Evolutionary conservation across 257 asterid species (phyloP).

Genomic region (Solanum lignicaule): DNA sequence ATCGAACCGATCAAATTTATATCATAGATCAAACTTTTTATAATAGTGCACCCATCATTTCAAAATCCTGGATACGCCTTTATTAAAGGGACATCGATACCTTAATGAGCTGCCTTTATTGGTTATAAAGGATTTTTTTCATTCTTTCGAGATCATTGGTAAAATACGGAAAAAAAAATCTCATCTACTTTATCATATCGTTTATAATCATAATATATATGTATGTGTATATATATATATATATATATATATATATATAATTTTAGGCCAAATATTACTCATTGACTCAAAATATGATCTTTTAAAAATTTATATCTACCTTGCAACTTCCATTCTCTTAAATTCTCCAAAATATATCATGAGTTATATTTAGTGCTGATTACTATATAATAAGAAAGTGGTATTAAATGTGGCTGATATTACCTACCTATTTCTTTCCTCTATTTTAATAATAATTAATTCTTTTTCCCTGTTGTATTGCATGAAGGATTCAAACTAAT

Average conservation of each 20-base stretch:
- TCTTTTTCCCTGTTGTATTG: neutral
- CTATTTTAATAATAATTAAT: neutral
- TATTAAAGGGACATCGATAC: no score
- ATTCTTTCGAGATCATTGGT: accelerated
- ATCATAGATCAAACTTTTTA: no score
- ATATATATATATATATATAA: no score
- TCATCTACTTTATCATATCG: neutral
- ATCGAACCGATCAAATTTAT: no score
- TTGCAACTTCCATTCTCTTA: neutral
- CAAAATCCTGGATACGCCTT: no score
- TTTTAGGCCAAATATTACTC: neutral
- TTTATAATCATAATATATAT: accelerated
- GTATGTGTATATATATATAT: no score
- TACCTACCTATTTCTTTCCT: neutral
- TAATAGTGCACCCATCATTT: no score
- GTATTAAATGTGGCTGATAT: neutral
- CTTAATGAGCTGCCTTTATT: neutral
- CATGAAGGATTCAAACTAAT: neutral
- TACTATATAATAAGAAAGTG: neutral
- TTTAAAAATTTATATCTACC: neutral
- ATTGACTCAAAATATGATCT: neutral
- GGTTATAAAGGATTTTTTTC: neutral
- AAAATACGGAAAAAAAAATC: accelerated
- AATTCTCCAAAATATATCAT: neutral
- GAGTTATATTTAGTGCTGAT: neutral